These are phyloP conservation scores for Sarocladium kiliense DNA, from an alignment of 2,329 filamentous ascomycete species.

Conservation along the genomic window DNA sequence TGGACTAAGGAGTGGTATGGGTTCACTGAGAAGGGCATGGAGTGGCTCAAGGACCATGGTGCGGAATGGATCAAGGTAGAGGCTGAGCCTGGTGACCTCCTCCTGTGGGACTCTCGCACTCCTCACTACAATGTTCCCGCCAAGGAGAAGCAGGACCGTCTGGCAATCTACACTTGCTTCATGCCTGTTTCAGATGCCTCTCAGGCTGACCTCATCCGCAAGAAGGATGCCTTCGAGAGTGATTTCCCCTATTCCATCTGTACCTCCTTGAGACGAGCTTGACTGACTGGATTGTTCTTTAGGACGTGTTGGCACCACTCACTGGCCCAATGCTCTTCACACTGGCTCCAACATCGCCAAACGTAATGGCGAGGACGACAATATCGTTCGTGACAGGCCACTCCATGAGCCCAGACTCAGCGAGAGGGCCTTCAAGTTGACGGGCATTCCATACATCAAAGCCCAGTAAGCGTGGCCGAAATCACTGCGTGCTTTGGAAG, in stretches of 20 bases:
- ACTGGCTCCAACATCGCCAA: not conserved
- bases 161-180: slow-evolving; percentile 3
- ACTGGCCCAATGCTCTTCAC: slow-evolving; percentile 2
- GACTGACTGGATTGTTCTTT: not conserved
- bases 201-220: not conserved
- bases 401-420: not conserved
- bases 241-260: not conserved
- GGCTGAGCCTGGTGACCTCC: slow-evolving; percentile 28
- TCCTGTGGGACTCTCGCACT: slow-evolving; percentile 26
- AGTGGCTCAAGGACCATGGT: slow-evolving; percentile 29
- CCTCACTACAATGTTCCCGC: slow-evolving; percentile 14
- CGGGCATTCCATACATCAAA: not conserved
- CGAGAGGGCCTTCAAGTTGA: not conserved
- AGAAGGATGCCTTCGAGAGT: slow-evolving; percentile 6
- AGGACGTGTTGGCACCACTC: slow-evolving; percentile 1
- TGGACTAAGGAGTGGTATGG: slow-evolving; percentile 30
- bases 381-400: not conserved
- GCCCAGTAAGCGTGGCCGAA: not conserved
- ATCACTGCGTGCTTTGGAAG: no score
- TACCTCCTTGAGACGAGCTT: no score
- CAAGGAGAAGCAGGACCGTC: not conserved
- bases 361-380: not conserved
- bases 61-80: slow-evolving; percentile 19
- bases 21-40: slow-evolving; percentile 28
- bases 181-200: slow-evolving; percentile 2